Base-by-base conservation (phyloP, 257 asterid genomes). In the Penstemon davidsonii region DNA sequence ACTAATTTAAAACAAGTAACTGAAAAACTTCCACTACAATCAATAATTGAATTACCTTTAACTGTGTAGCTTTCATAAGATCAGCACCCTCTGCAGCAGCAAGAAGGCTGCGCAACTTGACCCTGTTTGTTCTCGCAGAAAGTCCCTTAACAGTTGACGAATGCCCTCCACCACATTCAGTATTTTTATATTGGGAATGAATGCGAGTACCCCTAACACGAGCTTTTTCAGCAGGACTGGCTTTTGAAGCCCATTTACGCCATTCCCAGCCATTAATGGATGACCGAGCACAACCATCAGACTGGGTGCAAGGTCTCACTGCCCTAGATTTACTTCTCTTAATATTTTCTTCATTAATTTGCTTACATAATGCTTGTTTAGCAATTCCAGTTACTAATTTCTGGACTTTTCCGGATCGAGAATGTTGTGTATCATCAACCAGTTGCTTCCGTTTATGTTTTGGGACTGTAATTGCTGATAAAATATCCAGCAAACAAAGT, bases 21-120 rank as follows among this genome's bases (percentile, higher is more conserved):
- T 40, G 25, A 60, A 68, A 53, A 41, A 78, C 40, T 59, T 15
- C 40, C 60, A 64, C 5, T 51, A 62, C 25, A 54, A 71, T 76
- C 58, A 38, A 76, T 49, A 58, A 60, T 65, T 56, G 53, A 72
- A 68, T 70, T 86, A 94, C 99, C 96, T 91, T 94, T 76, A 94
- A 71, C 76, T 94, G 99, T 49, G 97, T 85, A 54, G 92, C 81
- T 87, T 94, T 94, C 79, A 94, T 82, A 78, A 91, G 96, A 81
- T 94, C 99, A 68, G 96, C 96, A 70, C 99, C 99, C 78, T 93
- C 99, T 52, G 97, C 99, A 80, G 96, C 99, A 79, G 95, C 96
- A 83, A 91, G 88, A 71, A 94, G 97, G 79, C 79, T 91, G 40
- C 99, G 96, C 79, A 94, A 72, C 88, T 91, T 91, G 72, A 70